Evolutionary conservation across 2,329 filamentous ascomycete species (phyloP).

Genomic region (Cladosporium sp.): DNA sequence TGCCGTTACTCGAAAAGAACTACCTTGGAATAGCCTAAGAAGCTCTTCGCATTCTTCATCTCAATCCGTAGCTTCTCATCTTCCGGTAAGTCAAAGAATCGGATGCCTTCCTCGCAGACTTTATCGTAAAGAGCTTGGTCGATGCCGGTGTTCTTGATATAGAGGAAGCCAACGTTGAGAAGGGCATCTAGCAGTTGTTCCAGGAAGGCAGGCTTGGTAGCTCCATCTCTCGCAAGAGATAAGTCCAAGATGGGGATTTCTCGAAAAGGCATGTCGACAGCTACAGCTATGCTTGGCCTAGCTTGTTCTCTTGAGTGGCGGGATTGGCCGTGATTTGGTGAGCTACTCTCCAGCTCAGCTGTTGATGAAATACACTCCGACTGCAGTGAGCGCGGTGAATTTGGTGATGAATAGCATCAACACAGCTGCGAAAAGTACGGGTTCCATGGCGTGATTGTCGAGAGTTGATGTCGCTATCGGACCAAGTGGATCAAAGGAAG

Average conservation of each 20-base stretch:
- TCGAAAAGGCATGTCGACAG: constrained; percentile 55
- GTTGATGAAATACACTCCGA: constrained; percentile 23
- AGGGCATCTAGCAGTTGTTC: constrained; percentile 71
- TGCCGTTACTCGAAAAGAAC: constrained; percentile 14
- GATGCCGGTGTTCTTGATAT: constrained; percentile 78
- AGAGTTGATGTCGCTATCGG: constrained; percentile 6
- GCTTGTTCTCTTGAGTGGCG: background rate
- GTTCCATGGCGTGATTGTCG: constrained; percentile 26
- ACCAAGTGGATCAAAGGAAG: constrained; percentile 1
- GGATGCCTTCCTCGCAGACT: constrained; percentile 68
- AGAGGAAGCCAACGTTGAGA: constrained; percentile 85
- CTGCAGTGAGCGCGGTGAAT: constrained; percentile 23
- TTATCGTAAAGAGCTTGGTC: constrained; percentile 63
- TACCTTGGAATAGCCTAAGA: constrained; percentile 51
- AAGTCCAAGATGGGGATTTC: constrained; percentile 78
- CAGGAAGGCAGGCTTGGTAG: constrained; percentile 73
- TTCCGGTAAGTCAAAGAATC: constrained; percentile 74
- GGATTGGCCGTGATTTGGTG: background rate
- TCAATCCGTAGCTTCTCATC: constrained; percentile 70
- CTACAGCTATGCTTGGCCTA: background rate
- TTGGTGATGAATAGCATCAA: constrained; percentile 28
- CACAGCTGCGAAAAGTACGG: constrained; percentile 23
- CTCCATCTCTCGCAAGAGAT: constrained; percentile 62
- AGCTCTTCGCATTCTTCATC: constrained; percentile 50
- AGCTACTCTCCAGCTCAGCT: constrained; percentile 10